Percentiles rank a stretch among this genome's conserved stretches.
These are phyloP conservation scores for Suillus luteus DNA, from an alignment of 768 basidiomycete genomes.

Conservation along the genomic window DNA sequence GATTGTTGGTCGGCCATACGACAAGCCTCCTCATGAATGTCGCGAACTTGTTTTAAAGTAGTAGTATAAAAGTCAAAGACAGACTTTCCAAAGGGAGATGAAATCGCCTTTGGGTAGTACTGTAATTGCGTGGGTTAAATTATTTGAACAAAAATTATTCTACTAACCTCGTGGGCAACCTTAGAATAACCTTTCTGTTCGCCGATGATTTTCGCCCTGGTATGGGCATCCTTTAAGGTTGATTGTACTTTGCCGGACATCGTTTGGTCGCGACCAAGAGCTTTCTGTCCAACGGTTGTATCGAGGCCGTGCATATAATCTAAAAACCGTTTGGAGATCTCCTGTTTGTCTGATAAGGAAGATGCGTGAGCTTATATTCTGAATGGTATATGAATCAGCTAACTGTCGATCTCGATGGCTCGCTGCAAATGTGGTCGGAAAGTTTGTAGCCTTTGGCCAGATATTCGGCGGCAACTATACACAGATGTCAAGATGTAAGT, in stretches of 20 bases:
- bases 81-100: constrained; percentile 76
- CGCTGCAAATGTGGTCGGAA: constrained; percentile 76
- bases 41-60: constrained; percentile 84
- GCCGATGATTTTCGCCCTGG: constrained; percentile 74
- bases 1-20: constrained; percentile 61
- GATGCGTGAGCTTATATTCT: not conserved
- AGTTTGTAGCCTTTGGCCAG: constrained; percentile 87
- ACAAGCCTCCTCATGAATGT: constrained; percentile 92
- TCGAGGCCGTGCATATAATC: constrained; percentile 77
- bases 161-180: constrained; percentile 63
- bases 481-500: constrained; percentile 5
- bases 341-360: constrained; percentile 62
- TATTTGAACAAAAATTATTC: not conserved
- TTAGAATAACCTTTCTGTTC: constrained; percentile 79
- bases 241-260: constrained; percentile 72
- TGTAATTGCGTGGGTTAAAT: constrained; percentile 28
- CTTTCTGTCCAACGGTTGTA: constrained; percentile 62
- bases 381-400: constrained; percentile 13
- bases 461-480: constrained; percentile 86
- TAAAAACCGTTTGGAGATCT: constrained; percentile 87
- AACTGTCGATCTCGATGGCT: constrained; percentile 81
- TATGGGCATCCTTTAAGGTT: constrained; percentile 61
- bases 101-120: constrained; percentile 79
- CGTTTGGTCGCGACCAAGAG: constrained; percentile 81
- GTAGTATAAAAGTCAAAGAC: constrained; percentile 83